A percentile compares a stretch with the other conserved stretches of the same genome.
These are phyloP conservation scores for Picea glauca DNA, from an alignment of 75 land plant genomes.

Conservation along the genomic window DNA sequence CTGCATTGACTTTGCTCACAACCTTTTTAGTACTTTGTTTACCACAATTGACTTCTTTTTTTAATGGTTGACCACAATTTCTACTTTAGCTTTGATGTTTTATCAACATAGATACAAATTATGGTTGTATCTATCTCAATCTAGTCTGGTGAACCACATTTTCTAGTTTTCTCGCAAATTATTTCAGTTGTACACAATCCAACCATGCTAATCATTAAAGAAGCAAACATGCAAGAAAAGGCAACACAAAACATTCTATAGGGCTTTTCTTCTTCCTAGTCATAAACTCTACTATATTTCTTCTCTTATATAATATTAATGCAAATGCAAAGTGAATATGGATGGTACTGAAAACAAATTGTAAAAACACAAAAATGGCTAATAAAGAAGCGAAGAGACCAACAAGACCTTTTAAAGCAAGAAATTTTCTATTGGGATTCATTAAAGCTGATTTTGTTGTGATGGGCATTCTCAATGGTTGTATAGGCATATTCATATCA, in stretches of 20 bases:
- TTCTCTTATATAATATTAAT: background rate
- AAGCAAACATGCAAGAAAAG: background rate
- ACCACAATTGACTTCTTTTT: background rate
- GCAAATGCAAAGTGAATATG: background rate
- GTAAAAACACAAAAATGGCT: background rate
- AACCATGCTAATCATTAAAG: background rate
- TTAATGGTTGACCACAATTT: background rate
- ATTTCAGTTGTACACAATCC: background rate
- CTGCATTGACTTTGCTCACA: background rate
- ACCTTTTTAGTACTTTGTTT: background rate
- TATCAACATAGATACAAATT: background rate
- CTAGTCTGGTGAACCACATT: background rate
- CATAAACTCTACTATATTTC: background rate
- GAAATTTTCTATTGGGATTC: constrained; percentile 88
- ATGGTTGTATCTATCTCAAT: background rate
- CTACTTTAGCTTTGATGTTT: background rate
- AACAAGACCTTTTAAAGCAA: constrained; percentile 87
- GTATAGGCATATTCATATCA: constrained; percentile 89
- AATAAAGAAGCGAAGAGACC: background rate
- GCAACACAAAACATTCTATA: background rate
- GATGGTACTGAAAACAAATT: background rate
- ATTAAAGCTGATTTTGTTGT: constrained; percentile 97
- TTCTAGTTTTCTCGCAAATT: background rate
- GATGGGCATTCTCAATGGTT: constrained; percentile 93
- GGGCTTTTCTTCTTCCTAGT: background rate